Evolutionary conservation across 306 rosid genomes (phyloP).

Genomic region (Casuarina equisetifolia): DNA sequence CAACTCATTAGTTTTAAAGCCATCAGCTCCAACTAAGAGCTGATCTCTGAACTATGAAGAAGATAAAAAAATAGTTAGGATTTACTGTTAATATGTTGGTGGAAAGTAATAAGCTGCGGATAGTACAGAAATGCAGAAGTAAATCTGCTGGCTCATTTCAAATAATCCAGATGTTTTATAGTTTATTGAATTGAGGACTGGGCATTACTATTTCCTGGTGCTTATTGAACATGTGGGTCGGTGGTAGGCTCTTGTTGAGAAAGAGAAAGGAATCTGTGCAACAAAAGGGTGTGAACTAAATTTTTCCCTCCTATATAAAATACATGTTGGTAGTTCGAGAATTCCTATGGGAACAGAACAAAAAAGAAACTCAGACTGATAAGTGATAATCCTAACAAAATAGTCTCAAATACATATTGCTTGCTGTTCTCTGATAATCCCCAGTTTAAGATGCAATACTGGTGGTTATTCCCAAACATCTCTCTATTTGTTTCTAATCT

Average conservation of each 20-base stretch:
- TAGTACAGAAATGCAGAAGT: background rate
- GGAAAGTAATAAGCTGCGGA: background rate
- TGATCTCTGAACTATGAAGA: background rate
- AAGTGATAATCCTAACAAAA: background rate
- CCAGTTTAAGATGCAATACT: slow-evolving; percentile 11
- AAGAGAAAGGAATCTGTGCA: background rate
- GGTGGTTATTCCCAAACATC: background rate
- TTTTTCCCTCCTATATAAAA: background rate
- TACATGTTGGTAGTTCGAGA: background rate
- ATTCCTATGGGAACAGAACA: background rate
- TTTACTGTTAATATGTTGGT: background rate
- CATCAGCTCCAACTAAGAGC: background rate
- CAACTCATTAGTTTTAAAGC: background rate
- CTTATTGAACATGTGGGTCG: background rate
- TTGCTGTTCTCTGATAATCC: slow-evolving; percentile 5
- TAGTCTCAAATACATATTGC: slow-evolving; percentile 8
- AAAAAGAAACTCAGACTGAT: background rate
- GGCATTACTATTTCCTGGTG: background rate
- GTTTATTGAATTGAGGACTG: background rate
- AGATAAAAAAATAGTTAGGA: background rate
- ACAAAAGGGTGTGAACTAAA: background rate
- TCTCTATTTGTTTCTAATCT: background rate
- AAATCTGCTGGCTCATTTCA: background rate
- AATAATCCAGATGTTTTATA: background rate
- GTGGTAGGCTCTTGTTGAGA: background rate